Conservation (phyloP, 805 yeast genomes). For the Wickerhamomyces sydowiorum region DNA sequence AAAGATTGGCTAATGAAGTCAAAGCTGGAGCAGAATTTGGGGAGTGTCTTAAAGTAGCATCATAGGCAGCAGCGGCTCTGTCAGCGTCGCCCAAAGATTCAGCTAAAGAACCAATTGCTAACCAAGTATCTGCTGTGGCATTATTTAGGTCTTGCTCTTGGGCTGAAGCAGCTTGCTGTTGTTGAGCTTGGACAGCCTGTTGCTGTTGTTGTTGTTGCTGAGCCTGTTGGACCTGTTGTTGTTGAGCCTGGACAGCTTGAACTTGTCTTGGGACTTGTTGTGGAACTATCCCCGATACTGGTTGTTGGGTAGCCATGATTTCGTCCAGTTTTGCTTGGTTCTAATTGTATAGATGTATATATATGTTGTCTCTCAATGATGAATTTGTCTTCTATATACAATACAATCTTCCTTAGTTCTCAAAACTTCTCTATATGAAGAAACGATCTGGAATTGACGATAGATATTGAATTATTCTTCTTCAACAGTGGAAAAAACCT, state of each 20-base stretch:
- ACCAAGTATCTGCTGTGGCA: slow-evolving; percentile 80
- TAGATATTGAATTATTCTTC: too few species aligned
- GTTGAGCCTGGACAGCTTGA: background rate
- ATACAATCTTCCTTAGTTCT: too few species aligned
- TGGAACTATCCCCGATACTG: background rate
- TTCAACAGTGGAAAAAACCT: too few species aligned
- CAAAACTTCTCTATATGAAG: too few species aligned
- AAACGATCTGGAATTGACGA: too few species aligned
- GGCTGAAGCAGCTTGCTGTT: slow-evolving; percentile 27
- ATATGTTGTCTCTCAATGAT: too few species aligned
- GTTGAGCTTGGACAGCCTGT: slow-evolving; percentile 10
- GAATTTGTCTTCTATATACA: too few species aligned
- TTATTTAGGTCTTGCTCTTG: slow-evolving; percentile 28
- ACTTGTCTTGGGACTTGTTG: slow-evolving; percentile 1
- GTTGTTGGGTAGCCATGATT: background rate
- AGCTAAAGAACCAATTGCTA: slow-evolving; percentile 83
- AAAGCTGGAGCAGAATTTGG: slow-evolving; percentile 84
- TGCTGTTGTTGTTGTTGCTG: slow-evolving; percentile 3
- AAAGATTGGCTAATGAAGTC: slow-evolving; percentile 81
- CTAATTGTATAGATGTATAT: too few species aligned
- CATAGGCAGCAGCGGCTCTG: slow-evolving; percentile 83
- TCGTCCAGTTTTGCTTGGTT: too few species aligned
- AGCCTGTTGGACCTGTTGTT: slow-evolving; percentile 2
- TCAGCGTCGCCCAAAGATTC: slow-evolving; percentile 86
- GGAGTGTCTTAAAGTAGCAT: slow-evolving; percentile 77